phyloP scores from a whole-genome alignment of 139 green algal species.

The Haematococcus sp. region DNA sequence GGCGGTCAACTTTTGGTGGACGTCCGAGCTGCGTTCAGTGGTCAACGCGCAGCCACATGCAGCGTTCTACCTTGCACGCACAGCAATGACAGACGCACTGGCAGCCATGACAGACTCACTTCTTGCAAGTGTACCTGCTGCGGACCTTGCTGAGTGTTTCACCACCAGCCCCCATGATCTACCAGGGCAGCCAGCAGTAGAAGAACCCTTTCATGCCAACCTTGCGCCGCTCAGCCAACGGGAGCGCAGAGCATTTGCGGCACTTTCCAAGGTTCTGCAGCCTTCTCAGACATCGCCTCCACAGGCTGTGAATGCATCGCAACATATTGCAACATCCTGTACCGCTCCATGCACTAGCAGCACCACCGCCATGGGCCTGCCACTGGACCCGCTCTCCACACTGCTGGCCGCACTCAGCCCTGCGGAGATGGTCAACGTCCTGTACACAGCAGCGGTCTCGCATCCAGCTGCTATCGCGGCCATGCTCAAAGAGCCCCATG shows the following conservation, averaged over 20 bases:
- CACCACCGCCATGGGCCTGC: too few species aligned
- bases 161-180: too few species aligned
- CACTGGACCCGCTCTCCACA: background rate
- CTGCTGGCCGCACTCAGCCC: background rate
- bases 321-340: too few species aligned
- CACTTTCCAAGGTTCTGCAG: too few species aligned
- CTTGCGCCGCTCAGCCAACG: too few species aligned
- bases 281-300: too few species aligned
- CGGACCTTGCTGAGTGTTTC: too few species aligned
- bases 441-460: background rate
- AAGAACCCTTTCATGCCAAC: too few species aligned
- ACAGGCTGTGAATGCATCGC: too few species aligned
- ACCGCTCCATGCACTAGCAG: too few species aligned
- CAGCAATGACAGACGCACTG: background rate
- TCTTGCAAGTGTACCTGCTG: background rate
- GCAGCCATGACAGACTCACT: slow-evolving; percentile 2
- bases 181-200: too few species aligned
- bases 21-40: background rate
- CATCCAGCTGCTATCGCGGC: background rate
- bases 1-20: slow-evolving; percentile 34
- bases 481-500: background rate
- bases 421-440: background rate
- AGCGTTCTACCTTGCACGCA: background rate
- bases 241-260: background rate
- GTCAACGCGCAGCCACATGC: background rate